phyloP scores from a whole-genome alignment of 2,329 filamentous ascomycete genomes.

The Metarhizium album region DNA sequence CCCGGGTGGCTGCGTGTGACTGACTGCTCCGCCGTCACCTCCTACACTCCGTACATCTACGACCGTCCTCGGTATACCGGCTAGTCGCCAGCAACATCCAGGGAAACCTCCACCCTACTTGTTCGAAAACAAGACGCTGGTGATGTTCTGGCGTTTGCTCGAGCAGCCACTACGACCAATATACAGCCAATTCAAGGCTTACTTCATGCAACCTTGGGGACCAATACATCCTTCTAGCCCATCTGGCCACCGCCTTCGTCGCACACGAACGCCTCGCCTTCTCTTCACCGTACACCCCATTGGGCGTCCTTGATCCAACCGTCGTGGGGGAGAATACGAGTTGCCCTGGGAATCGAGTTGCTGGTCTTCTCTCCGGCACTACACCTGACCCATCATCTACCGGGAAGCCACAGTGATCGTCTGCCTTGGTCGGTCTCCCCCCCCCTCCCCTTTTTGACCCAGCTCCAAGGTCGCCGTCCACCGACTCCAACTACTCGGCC shows the following conservation, averaged over 20 bases:
- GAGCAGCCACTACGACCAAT: slow-evolving; percentile 3
- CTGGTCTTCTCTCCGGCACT: slow-evolving; percentile 8
- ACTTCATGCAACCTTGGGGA: slow-evolving; percentile 4
- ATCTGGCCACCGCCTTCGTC: slow-evolving; percentile 12
- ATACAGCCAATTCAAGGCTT: background rate
- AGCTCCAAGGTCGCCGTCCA: background rate
- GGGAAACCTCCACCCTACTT: slow-evolving; percentile 4
- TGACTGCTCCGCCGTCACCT: background rate
- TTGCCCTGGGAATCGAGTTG: slow-evolving; percentile 5
- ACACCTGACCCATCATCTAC: slow-evolving; percentile 13
- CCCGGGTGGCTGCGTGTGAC: slow-evolving; percentile 15
- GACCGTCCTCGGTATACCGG: background rate
- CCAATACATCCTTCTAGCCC: slow-evolving; percentile 6
- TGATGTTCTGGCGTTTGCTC: slow-evolving; percentile 1
- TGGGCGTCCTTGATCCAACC: slow-evolving; percentile 11
- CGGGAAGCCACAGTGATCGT: slow-evolving; percentile 15
- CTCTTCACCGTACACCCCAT: slow-evolving; percentile 13
- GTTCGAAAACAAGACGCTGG: background rate
- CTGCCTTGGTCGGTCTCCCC: slow-evolving; percentile 2
- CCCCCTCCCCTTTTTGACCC: background rate
- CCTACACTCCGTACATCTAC: background rate
- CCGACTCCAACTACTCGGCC: background rate
- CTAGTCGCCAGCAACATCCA: slow-evolving; percentile 2
- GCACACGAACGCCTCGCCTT: slow-evolving; percentile 13
- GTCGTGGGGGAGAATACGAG: slow-evolving; percentile 21